Base-by-base conservation (phyloP, 2,329 filamentous ascomycete genomes). In the Colletotrichum truncatum region DNA sequence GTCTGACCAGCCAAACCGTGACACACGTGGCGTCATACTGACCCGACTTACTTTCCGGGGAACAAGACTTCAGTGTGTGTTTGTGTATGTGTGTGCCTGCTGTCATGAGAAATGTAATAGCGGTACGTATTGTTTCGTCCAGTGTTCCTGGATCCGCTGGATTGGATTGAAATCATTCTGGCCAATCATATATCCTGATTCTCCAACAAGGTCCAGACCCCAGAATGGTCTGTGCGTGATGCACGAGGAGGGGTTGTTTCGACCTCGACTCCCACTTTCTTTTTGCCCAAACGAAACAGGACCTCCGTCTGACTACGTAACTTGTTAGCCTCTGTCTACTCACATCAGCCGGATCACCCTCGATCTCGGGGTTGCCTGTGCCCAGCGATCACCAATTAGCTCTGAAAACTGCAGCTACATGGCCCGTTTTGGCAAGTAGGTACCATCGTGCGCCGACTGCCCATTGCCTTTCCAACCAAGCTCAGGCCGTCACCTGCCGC, bases 11-110 rank as follows among this genome's bases (percentile, higher is more conserved):
- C 34, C 32, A 14, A 28, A 23, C 41, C 32, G 39, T 26, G 49
- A 54, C 56, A 65, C 62, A 62, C 62, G 56, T 65, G 62, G 62
- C 56, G 62, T 62, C 62, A 61, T 55, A 23, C 25, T 43, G 56
- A 16, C 41, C 57, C 32, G 46, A 41, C 56, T 36, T 28, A 23
- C 32, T 28, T 18, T 39, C 16, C 30, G 25, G 25, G 18, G 55
- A 21, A 53, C 11, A 39, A n/a, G n/a, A n/a, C n/a, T n/a, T n/a
- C n/a, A n/a, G n/a, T n/a, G n/a, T n/a, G n/a, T n/a, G 34, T 38
- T n/a, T 14, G 34, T 14, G 38, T 3, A 34, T 26, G 34, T n/a
- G 46, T 48, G 25, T 39, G 46, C 23, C 25, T 30, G 45, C 21
- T 46, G 18, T 26, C 30, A 60, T 48, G 25, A 18, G 52, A 58